A percentile compares a stretch with the other conserved stretches of the same genome.
Evolutionary conservation across 176 grass and related monocot species (phyloP).

Genomic region (Triticum aestivum): IWGSC_CS_RefSeq_v2.1 NC_057805.1:149041313-149041812

Average conservation of each 20-base stretch:
- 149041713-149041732: not conserved
- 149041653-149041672: not conserved
- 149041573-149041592: not conserved
- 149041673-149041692: not conserved
- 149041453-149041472: not conserved
- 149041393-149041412: not conserved
- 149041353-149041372: not conserved
- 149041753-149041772: not conserved
- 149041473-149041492: not conserved
- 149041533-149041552: not conserved
- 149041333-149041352: not conserved
- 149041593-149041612: conserved; percentile 9
- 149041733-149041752: not conserved
- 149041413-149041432: not conserved
- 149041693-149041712: not conserved
- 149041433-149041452: not conserved
- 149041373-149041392: not conserved
- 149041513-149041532: not conserved
- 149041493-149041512: not conserved
- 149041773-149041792: not conserved
- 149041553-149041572: not conserved
- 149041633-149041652: not conserved
- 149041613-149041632: not conserved
- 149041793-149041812: not conserved
- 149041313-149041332: not conserved